These are phyloP conservation scores for Phaffomyces thermotolerans DNA, from an alignment of 805 yeast genomes.

Conservation along the genomic window DNA sequence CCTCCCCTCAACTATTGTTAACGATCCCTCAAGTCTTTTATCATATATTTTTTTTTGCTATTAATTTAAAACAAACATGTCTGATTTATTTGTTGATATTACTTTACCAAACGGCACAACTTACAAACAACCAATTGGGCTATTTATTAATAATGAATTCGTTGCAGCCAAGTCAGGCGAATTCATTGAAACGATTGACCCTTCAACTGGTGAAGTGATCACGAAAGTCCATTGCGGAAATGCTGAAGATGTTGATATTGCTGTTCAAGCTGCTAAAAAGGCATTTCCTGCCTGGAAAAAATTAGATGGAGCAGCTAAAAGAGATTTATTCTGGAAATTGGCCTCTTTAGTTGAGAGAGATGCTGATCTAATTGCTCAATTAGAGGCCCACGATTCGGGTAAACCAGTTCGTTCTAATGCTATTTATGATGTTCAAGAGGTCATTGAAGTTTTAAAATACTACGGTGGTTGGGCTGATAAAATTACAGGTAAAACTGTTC, in stretches of 20 bases:
- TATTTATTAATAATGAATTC: constrained; percentile 70
- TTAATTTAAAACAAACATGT: constrained; percentile 1
- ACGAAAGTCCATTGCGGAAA: constrained; percentile 45
- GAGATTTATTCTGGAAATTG: constrained; percentile 40
- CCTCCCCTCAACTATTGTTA: too few species aligned
- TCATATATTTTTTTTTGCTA: too few species aligned
- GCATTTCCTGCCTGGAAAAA: constrained; percentile 47
- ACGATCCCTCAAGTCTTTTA: too few species aligned
- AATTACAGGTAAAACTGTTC: constrained; percentile 55
- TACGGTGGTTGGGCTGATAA: constrained; percentile 75
- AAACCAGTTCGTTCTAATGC: constrained; percentile 48
- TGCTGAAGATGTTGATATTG: constrained; percentile 44
- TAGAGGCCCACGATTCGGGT: constrained; percentile 56
- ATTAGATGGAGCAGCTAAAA: constrained; percentile 38
- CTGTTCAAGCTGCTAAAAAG: constrained; percentile 44
- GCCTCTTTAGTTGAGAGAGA: constrained; percentile 44
- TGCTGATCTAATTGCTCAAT: constrained; percentile 42
- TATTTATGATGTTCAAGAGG: constrained; percentile 50
- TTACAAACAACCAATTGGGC: constrained; percentile 68
- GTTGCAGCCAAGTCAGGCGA: constrained; percentile 45
- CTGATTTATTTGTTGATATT: constrained; percentile 27
- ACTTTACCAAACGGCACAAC: constrained; percentile 59
- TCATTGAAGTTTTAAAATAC: constrained; percentile 50
- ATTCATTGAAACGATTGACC: constrained; percentile 34
- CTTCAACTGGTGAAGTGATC: constrained; percentile 46